A percentile compares a stretch with the other conserved stretches of the same genome.
These are phyloP conservation scores for Leccinum boreale DNA, from an alignment of 768 basidiomycete genomes.

Conservation along the genomic window DNA sequence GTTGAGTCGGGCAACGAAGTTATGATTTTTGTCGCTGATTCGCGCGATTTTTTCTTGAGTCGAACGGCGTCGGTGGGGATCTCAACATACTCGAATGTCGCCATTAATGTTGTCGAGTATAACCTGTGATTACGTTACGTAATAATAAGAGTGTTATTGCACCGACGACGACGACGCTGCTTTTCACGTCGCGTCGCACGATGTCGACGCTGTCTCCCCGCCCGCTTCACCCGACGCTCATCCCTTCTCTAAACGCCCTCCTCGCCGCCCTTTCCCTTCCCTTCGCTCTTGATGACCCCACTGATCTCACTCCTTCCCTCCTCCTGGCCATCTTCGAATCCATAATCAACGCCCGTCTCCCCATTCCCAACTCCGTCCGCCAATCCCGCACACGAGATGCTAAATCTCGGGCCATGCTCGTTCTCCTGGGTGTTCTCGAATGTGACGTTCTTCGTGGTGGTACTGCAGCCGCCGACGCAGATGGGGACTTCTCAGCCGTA, in stretches of 20 bases:
- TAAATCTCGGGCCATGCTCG: slow-evolving; percentile 65
- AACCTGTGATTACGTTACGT: neutral
- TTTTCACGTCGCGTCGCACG: slow-evolving; percentile 6
- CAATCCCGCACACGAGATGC: slow-evolving; percentile 34
- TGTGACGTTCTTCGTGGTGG: slow-evolving; percentile 57
- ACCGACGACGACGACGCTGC: slow-evolving; percentile 8
- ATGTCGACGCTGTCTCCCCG: slow-evolving; percentile 13
- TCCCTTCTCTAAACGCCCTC: slow-evolving; percentile 42
- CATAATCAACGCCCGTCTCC: slow-evolving; percentile 52
- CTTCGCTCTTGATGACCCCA: slow-evolving; percentile 45
- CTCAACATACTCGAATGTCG: slow-evolving; percentile 39
- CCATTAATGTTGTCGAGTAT: slow-evolving; percentile 18
- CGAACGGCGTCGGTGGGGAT: slow-evolving; percentile 39
- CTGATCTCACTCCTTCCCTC: slow-evolving; percentile 68
- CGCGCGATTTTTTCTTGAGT: slow-evolving; percentile 26
- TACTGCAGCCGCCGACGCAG: slow-evolving; percentile 25
- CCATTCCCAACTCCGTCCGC: slow-evolving; percentile 36
- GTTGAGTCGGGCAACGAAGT: slow-evolving; percentile 37
- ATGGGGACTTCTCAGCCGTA: slow-evolving; percentile 4
- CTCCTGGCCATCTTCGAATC: slow-evolving; percentile 69
- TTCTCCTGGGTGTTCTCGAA: slow-evolving; percentile 73
- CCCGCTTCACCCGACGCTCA: slow-evolving; percentile 14
- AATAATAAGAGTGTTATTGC: neutral
- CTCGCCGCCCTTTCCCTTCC: slow-evolving; percentile 44
- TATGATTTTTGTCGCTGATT: slow-evolving; percentile 39